Percentiles rank a stretch among this genome's conserved stretches.
phyloP scores from a whole-genome alignment of 1,284 basidiomycete species.

The Sporisorium reilianum region DNA sequence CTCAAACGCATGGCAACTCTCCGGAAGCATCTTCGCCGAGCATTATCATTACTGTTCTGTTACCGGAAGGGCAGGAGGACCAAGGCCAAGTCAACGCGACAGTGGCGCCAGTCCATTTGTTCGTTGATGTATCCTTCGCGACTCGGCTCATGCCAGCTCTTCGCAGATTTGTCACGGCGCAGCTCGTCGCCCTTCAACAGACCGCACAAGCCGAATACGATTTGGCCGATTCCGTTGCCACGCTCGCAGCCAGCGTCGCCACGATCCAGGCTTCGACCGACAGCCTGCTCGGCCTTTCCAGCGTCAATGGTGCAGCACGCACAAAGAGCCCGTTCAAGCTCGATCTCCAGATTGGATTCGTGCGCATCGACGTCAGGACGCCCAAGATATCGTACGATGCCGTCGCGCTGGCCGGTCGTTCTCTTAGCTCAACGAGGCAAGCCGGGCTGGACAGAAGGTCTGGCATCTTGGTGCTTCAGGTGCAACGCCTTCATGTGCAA shows the following conservation, averaged over 20 bases:
- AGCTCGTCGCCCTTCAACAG: constrained; percentile 19
- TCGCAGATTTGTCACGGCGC: constrained; percentile 29
- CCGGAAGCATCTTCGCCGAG: constrained; percentile 2
- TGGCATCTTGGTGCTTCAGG: constrained; percentile 50
- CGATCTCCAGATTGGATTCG: constrained; percentile 27
- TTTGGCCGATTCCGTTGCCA: constrained; percentile 35
- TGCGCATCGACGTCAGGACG: constrained; percentile 47
- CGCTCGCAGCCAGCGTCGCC: constrained; percentile 34
- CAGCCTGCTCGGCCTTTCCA: constrained; percentile 13
- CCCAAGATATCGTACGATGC: constrained; percentile 32
- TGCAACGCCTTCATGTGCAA: constrained; percentile 19
- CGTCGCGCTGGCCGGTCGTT: constrained; percentile 19
- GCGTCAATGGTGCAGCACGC: neutral
- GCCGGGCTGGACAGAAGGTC: constrained; percentile 40
- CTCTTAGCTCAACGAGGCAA: constrained; percentile 12
- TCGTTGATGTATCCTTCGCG: constrained; percentile 50
- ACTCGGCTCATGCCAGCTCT: constrained; percentile 47
- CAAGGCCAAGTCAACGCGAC: constrained; percentile 13
- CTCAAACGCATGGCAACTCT: neutral
- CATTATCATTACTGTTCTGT: constrained; percentile 2
- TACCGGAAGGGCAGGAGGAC: neutral
- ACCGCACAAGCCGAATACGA: neutral
- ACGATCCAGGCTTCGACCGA: constrained; percentile 34
- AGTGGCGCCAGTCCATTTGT: constrained; percentile 50
- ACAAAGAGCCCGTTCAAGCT: constrained; percentile 14